These are phyloP conservation scores for Grigorovia transvaalensis DNA, from an alignment of 805 yeast genomes.

Conservation along the genomic window DNA sequence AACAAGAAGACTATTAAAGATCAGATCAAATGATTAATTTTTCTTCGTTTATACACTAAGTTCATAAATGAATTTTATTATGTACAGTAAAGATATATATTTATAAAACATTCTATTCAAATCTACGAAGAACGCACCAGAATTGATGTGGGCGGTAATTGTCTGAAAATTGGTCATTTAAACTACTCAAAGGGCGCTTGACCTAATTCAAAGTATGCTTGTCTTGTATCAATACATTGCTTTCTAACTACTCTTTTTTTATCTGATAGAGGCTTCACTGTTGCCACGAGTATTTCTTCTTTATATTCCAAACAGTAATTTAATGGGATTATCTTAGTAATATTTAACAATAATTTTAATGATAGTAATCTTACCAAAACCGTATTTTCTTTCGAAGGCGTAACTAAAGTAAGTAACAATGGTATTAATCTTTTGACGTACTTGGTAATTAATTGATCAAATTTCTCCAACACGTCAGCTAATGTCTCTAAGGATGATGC, in stretches of 20 bases:
- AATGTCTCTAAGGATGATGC: constrained; percentile 54
- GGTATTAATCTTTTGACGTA: constrained; percentile 52
- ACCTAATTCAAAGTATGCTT: constrained; percentile 52
- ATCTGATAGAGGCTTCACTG: constrained; percentile 57
- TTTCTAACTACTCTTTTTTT: constrained; percentile 63
- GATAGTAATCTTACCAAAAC: constrained; percentile 46
- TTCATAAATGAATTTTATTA: background rate
- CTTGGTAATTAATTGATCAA: constrained; percentile 40
- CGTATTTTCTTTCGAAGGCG: constrained; percentile 25
- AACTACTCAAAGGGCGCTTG: constrained; percentile 28
- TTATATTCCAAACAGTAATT: constrained; percentile 44
- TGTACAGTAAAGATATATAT: background rate
- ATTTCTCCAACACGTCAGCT: constrained; percentile 44
- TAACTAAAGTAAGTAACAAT: constrained; percentile 32
- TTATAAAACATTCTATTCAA: no score
- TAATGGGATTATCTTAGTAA: constrained; percentile 32
- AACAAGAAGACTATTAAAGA: constrained; percentile 1
- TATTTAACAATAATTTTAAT: constrained; percentile 45
- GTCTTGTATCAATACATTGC: constrained; percentile 71
- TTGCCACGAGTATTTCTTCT: constrained; percentile 35
- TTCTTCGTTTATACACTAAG: background rate
- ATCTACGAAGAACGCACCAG: no score
- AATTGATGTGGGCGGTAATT: no score
- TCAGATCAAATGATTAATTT: background rate
- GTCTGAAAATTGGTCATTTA: no score